Conservation (phyloP, 2,329 filamentous ascomycete genomes). For the Calonectria naviculata region DNA sequence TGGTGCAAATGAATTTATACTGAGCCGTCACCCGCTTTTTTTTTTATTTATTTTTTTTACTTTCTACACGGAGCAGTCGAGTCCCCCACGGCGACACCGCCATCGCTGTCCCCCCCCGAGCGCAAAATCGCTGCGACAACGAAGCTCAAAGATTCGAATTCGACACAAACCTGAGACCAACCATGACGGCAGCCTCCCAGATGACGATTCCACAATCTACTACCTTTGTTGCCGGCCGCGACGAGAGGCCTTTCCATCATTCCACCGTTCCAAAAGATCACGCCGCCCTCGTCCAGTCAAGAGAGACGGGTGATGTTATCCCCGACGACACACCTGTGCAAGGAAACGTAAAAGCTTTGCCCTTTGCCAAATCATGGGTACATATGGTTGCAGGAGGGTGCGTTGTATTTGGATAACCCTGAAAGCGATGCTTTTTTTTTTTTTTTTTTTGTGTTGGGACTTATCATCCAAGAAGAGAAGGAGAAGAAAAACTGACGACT, state of each 20-base stretch:
- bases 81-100: neutral
- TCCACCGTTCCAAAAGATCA: conserved; percentile 45
- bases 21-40: neutral
- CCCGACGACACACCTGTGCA: conserved; percentile 53
- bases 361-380: conserved; percentile 84
- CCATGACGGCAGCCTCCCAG: conserved; percentile 16
- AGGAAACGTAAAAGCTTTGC: conserved; percentile 52
- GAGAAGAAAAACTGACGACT: conserved; percentile 24
- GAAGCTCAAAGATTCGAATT: neutral
- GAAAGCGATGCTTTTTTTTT: neutral
- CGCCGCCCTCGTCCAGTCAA: conserved; percentile 64
- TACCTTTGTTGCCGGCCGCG: conserved; percentile 43
- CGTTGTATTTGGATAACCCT: conserved; percentile 42
- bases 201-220: conserved; percentile 47
- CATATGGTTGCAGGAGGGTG: conserved; percentile 94
- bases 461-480: neutral
- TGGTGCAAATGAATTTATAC: neutral
- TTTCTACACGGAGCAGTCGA: neutral
- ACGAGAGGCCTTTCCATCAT: conserved; percentile 46
- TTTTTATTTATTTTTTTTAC: neutral
- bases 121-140: conserved; percentile 9
- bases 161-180: neutral
- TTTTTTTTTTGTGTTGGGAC: neutral
- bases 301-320: conserved; percentile 69
- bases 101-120: conserved; percentile 4